phyloP scores from a whole-genome alignment of 352 stramenopile species.

The Phytophthora capsici region DNA sequence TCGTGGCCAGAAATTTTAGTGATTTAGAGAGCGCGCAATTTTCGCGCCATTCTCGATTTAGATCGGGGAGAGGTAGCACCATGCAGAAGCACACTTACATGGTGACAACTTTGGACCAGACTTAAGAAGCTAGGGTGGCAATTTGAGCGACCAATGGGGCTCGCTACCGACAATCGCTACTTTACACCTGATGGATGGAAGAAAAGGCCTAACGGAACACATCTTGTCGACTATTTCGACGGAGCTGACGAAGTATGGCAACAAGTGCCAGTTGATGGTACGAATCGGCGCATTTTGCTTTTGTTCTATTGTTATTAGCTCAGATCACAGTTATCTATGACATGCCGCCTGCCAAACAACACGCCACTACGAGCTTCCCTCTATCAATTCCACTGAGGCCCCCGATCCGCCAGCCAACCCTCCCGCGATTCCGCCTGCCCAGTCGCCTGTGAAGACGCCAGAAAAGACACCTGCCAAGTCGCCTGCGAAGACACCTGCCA shows the following conservation, averaged over 20 bases:
- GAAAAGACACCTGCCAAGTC: not conserved
- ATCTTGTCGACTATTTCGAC: conserved; percentile 11
- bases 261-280: conserved; percentile 2
- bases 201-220: not conserved
- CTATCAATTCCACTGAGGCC: too few species aligned
- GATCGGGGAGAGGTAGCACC: not conserved
- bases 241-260: conserved; percentile 4
- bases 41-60: conserved; percentile 3
- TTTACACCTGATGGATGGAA: conserved; percentile 6
- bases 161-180: conserved; percentile 3
- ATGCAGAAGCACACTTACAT: conserved; percentile 5
- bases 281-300: not conserved
- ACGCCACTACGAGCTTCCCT: too few species aligned
- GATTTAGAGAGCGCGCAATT: not conserved
- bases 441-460: too few species aligned
- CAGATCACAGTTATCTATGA: not conserved
- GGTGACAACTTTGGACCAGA: not conserved
- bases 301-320: not conserved
- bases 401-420: too few species aligned
- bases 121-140: conserved; percentile 4
- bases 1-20: not conserved
- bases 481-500: not conserved
- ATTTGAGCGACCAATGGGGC: not conserved
- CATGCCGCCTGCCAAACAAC: not conserved
- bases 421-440: not conserved